A percentile compares a stretch with the other conserved stretches of the same genome.
phyloP scores from a whole-genome alignment of 805 yeast species.

The Nakazawaea molendinolei region DNA sequence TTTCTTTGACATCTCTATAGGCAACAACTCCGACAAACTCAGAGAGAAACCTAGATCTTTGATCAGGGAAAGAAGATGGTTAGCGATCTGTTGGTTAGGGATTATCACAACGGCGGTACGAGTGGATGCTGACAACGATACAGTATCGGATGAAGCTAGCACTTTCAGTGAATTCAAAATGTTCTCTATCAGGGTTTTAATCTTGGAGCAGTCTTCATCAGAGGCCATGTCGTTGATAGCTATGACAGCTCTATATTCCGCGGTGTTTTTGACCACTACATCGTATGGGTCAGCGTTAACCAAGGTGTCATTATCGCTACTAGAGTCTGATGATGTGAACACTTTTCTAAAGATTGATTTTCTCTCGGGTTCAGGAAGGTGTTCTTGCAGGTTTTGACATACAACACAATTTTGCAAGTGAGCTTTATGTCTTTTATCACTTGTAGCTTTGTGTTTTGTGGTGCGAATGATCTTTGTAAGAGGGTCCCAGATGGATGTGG shows the following conservation, averaged over 20 bases:
- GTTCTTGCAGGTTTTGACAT: conserved; percentile 27
- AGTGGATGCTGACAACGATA: conserved; percentile 39
- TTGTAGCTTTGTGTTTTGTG: conserved; percentile 17
- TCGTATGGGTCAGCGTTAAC: conserved; percentile 19
- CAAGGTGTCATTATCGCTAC: conserved; percentile 14
- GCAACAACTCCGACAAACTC: conserved; percentile 50
- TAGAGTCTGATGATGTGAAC: conserved; percentile 9
- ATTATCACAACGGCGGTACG: conserved; percentile 49
- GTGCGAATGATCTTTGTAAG: conserved; percentile 13
- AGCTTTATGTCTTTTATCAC: conserved; percentile 17
- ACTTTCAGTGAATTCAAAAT: no score
- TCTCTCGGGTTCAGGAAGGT: no score
- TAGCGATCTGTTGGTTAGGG: conserved; percentile 43
- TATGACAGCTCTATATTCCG: conserved; percentile 42
- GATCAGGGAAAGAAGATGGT: conserved; percentile 40
- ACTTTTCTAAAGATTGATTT: conserved; percentile 11
- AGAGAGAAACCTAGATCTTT: conserved; percentile 42
- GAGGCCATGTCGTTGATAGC: conserved; percentile 66
- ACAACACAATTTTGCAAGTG: conserved; percentile 36
- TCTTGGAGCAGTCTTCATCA: no score
- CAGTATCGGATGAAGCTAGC: conserved; percentile 14
- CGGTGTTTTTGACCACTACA: conserved; percentile 16
- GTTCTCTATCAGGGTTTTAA: no score
- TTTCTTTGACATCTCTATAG: conserved; percentile 42
- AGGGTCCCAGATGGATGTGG: conserved; percentile 15